Conservation (phyloP, 208 protist species). For the Borovskyia barvae region DNA sequence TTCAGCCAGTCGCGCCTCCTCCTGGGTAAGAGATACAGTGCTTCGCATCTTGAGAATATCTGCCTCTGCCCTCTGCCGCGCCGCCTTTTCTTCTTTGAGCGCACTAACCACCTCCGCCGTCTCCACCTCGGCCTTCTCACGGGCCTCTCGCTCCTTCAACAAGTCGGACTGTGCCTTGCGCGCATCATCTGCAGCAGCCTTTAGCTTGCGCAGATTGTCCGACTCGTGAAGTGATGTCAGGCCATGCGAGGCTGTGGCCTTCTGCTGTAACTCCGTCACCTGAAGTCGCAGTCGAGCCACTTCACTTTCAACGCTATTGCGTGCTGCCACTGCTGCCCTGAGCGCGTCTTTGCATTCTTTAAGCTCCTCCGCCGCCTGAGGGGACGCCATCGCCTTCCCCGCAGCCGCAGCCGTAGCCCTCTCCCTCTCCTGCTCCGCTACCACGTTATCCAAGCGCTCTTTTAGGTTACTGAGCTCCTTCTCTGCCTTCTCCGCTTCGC, state of each 20-base stretch:
- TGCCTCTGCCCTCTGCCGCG: slow-evolving; percentile 6
- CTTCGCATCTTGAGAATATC: too few relatives aligned
- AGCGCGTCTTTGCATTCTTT: slow-evolving; percentile 5
- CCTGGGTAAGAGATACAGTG: not conserved
- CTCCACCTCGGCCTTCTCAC: slow-evolving; percentile 19
- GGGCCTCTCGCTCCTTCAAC: slow-evolving; percentile 29
- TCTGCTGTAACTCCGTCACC: slow-evolving; percentile 5
- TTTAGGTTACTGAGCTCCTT: slow-evolving; percentile 17
- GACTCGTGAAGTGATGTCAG: slow-evolving; percentile 4
- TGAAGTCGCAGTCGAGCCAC: slow-evolving; percentile 12
- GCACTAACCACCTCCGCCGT: slow-evolving; percentile 6
- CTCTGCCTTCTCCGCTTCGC: slow-evolving; percentile 1
- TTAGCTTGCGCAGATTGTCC: slow-evolving; percentile 23
- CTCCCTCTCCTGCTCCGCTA: slow-evolving; percentile 15
- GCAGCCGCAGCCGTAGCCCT: slow-evolving; percentile 15
- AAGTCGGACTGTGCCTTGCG: slow-evolving; percentile 27
- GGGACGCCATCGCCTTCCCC: slow-evolving; percentile 3
- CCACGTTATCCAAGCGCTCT: slow-evolving; percentile 10
- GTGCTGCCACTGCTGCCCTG: slow-evolving; percentile 16
- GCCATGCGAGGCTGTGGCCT: not conserved
- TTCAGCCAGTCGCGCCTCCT: slow-evolving; percentile 10
- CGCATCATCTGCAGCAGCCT: slow-evolving; percentile 21
- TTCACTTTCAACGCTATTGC: slow-evolving; percentile 8
- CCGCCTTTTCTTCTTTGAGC: slow-evolving; percentile 33
- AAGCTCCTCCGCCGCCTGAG: slow-evolving; percentile 12